Percentiles rank a stretch among this genome's conserved stretches.
These are phyloP conservation scores for Colletotrichum filicis DNA, from an alignment of 2,329 filamentous ascomycete species.

Conservation along the genomic window DNA sequence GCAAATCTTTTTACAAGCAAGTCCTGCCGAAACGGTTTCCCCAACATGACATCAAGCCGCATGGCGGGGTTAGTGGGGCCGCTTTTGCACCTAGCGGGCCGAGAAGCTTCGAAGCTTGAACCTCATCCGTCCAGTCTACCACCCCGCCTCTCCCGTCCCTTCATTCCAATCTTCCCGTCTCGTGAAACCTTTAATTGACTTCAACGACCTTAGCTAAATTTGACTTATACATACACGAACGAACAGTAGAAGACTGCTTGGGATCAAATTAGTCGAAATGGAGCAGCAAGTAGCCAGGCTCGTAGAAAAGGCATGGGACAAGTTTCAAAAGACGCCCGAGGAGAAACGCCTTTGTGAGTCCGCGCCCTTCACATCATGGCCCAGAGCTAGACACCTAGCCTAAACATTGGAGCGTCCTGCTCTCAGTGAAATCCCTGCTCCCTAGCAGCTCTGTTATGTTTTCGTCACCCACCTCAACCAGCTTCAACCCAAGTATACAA, in stretches of 20 bases:
- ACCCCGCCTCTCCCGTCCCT: too few relatives aligned
- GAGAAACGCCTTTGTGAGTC: slow-evolving; percentile 62
- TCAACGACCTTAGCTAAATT: neutral
- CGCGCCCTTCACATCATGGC: too few relatives aligned
- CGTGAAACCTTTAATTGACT: neutral
- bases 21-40: slow-evolving; percentile 24
- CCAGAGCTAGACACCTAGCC: neutral
- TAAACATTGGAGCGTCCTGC: slow-evolving; percentile 6
- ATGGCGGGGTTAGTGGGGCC: slow-evolving; percentile 32
- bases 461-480: neutral
- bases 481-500: neutral
- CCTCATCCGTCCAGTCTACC: neutral
- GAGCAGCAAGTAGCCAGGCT: slow-evolving; percentile 79
- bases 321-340: slow-evolving; percentile 60
- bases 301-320: slow-evolving; percentile 79
- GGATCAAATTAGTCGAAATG: slow-evolving; percentile 60
- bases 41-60: slow-evolving; percentile 34
- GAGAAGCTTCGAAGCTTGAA: neutral
- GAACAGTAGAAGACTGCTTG: neutral
- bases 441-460: neutral
- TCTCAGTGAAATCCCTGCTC: neutral
- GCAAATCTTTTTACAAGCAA: slow-evolving; percentile 20
- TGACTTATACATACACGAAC: too few relatives aligned
- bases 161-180: neutral
- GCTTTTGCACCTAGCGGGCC: slow-evolving; percentile 14